Base-by-base conservation (phyloP, 2,329 filamentous ascomycete species). In the Neofusicoccum sp. region DNA sequence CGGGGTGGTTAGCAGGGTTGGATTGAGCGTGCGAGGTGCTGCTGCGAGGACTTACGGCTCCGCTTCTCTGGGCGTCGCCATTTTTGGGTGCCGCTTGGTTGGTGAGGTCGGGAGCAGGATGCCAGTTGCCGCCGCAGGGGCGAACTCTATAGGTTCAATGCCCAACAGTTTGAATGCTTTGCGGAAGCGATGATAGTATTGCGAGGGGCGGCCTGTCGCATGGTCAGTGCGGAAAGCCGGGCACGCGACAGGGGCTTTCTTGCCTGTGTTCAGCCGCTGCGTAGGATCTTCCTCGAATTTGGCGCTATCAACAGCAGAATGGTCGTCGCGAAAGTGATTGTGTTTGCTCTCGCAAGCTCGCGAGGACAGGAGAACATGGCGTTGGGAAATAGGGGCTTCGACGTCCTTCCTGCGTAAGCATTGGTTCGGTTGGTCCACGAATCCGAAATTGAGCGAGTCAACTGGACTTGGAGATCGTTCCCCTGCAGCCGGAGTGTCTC, bases 401-500 rank as follows among this genome's bases (percentile, higher is more conserved):
- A 34, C 14, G 54, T 37, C 33, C 33, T 45, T 31, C 16, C 5
- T 16, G 41, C 16, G 3, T n/a, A 16, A n/a, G 54, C 54, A 58
- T 58, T 58, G 54, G 54, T 45, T 58, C 54, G 54, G 54, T 58
- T 58, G 54, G 31, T 31, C 39, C 45, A 31, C 54, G 45, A 58
- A 58, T 58, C 54, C 54, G 54, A 56, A 29, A 56, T 56, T 56
- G 52, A 41, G 52, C 52, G 52, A 47, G 54, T 58, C 41, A 58
- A 58, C 28, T 45, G 54, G 54, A 11, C 16, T n/a, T 58, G 54
- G 54, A 58, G 54, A 58, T 58, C 54, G 16, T 14, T 44, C 54
- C 41, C 41, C 54, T 45, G 41, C 54, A 34, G 41, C 28, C 39
- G 41, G 29, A 28, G 37, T 41, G 41, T 41, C 31, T 41, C 37